Conservation (phyloP, 352 stramenopile genomes). For the Stramenopiles sp. region DNA sequence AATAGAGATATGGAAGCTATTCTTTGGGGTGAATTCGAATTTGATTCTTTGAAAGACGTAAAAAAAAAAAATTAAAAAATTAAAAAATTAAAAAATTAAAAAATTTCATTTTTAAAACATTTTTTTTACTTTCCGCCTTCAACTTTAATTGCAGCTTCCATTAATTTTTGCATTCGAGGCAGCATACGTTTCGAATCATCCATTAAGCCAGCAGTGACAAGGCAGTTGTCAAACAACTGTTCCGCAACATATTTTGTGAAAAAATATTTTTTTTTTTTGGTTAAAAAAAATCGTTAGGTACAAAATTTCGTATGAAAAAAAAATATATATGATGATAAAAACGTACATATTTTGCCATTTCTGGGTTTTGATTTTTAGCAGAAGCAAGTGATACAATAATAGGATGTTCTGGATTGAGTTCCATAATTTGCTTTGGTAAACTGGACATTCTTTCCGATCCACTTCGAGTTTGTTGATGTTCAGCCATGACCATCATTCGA, state of each 20-base stretch:
- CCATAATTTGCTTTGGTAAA: constrained; percentile 76
- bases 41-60: constrained; percentile 4
- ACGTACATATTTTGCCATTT: constrained; percentile 18
- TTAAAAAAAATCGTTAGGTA: too few species aligned
- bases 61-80: constrained; percentile 8
- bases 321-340: too few species aligned
- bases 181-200: constrained; percentile 88
- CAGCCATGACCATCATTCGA: constrained; percentile 95
- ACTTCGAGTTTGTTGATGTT: constrained; percentile 29
- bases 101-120: constrained; percentile 9
- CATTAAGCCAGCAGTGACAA: constrained; percentile 81
- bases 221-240: constrained; percentile 90
- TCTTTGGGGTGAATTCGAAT: too few species aligned
- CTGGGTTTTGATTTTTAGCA: constrained; percentile 33
- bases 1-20: too few species aligned
- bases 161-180: constrained; percentile 67
- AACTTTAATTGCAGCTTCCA: too few species aligned
- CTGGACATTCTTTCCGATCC: constrained; percentile 16
- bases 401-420: constrained; percentile 88
- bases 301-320: too few species aligned
- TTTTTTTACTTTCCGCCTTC: too few species aligned
- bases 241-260: constrained; percentile 24
- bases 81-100: constrained; percentile 9
- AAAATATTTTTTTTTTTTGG: too few species aligned
- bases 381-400: constrained; percentile 66